Percentiles rank a stretch among this genome's conserved stretches.
phyloP scores from a whole-genome alignment of 257 asterid genomes.

The Nicotiana otophora region DNA sequence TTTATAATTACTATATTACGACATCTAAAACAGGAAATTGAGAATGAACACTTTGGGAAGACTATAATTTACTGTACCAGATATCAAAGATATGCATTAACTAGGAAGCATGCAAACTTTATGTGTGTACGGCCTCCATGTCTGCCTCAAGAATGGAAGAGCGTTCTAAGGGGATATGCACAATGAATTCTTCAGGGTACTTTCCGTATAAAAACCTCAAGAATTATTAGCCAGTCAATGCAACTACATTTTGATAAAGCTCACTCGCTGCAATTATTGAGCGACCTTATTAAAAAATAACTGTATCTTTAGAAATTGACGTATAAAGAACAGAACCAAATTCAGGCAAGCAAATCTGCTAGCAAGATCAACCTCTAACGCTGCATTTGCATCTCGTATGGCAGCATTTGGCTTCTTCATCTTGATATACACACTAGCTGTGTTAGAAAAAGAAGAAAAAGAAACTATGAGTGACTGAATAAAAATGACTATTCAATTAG shows the following conservation, averaged over 20 bases:
- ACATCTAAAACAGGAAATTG: not conserved
- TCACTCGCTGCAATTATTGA: not conserved
- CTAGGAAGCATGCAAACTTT: not conserved
- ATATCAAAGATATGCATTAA: not conserved
- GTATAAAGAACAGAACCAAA: not conserved
- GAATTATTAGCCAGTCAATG: not conserved
- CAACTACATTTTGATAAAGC: not conserved
- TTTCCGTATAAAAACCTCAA: not conserved
- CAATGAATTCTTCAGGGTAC: not conserved
- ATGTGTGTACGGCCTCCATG: not conserved
- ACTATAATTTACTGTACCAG: not conserved
- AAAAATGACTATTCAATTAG: not conserved
- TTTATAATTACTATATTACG: not conserved
- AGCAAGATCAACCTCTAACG: constrained; percentile 57
- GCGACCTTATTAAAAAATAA: not conserved
- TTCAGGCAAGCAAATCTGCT: not conserved
- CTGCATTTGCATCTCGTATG: constrained; percentile 89
- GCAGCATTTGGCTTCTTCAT: constrained; percentile 99
- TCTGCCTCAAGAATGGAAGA: constrained; percentile 8
- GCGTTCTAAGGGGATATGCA: not conserved
- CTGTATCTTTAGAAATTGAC: not conserved
- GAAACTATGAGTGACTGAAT: not conserved
- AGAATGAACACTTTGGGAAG: not conserved
- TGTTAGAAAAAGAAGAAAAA: constrained; percentile 8
- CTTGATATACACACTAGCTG: constrained; percentile 84